Conservation (phyloP, 129 eudicot species). For the Tanacetum coccineum region DNA sequence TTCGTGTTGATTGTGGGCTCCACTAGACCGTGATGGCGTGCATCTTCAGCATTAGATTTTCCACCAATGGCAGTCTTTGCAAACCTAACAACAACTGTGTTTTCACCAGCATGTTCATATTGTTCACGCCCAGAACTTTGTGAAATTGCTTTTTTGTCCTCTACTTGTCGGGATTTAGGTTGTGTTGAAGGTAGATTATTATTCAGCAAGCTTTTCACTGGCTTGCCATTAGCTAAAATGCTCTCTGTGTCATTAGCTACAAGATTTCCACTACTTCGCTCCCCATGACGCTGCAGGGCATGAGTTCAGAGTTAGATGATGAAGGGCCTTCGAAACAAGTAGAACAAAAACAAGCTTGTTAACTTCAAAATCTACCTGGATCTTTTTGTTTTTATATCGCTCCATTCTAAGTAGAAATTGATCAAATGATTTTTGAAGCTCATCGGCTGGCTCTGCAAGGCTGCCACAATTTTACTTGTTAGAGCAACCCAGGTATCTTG, state of each 20-base stretch:
- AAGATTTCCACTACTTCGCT: conserved; percentile 25
- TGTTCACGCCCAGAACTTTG: conserved; percentile 27
- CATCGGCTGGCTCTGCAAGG: conserved; percentile 91
- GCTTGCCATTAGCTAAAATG: conserved; percentile 10
- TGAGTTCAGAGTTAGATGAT: conserved; percentile 14
- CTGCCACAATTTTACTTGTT: conserved; percentile 36
- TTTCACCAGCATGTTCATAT: conserved; percentile 47
- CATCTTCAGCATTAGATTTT: conserved; percentile 81
- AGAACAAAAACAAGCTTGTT: neutral
- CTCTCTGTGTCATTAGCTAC: conserved; percentile 25
- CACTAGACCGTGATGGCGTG: conserved; percentile 93
- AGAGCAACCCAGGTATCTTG: neutral
- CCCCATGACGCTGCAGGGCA: conserved; percentile 47
- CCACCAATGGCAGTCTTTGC: conserved; percentile 72
- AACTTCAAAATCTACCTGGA: conserved; percentile 33
- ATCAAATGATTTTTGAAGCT: conserved; percentile 80
- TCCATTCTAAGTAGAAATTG: conserved; percentile 71
- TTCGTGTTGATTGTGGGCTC: conserved; percentile 92
- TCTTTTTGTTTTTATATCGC: conserved; percentile 53
- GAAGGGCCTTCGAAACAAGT: conserved; percentile 9
- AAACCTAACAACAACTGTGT: conserved; percentile 72
- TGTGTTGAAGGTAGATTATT: conserved; percentile 26
- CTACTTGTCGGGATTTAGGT: conserved; percentile 14
- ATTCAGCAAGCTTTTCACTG: conserved; percentile 18
- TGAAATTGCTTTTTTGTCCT: conserved; percentile 23